Evolutionary conservation across 1,284 basidiomycete species (phyloP).

Genomic region (Pseudozyma hubeiensis): DNA sequence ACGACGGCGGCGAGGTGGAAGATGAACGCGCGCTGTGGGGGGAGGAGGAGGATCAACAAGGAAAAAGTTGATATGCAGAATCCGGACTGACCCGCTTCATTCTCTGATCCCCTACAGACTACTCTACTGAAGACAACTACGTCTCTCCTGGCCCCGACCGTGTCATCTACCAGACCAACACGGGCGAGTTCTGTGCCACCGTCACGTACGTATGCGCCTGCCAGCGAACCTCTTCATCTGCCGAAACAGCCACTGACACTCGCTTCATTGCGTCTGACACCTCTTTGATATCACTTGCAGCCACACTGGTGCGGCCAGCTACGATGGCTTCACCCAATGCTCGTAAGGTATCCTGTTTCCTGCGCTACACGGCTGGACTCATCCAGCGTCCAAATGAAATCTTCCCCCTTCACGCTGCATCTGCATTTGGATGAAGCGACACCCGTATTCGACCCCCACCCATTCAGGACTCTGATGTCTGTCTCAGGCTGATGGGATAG

Average conservation of each 20-base stretch:
- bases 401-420: no score
- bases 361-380: neutral
- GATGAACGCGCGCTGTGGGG: neutral
- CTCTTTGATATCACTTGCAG: conserved; percentile 1
- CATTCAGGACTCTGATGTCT: no score
- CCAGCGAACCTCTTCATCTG: no score
- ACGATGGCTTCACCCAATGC: conserved; percentile 29
- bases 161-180: conserved; percentile 28
- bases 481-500: no score
- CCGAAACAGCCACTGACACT: no score
- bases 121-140: conserved; percentile 17
- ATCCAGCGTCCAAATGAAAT: no score
- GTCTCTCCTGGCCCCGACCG: conserved; percentile 46
- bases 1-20: neutral
- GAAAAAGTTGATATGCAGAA: no score
- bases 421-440: no score
- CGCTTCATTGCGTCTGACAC: neutral
- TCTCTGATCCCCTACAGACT: neutral
- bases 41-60: neutral
- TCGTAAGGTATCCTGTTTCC: neutral
- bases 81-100: no score
- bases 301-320: conserved; percentile 24
- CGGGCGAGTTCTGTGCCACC: conserved; percentile 31
- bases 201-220: conserved; percentile 11
- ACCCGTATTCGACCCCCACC: no score